Evolutionary conservation across 192 early-diverging fungal genomes (phyloP).

Genomic region (Ambispora gerdemannii): DNA sequence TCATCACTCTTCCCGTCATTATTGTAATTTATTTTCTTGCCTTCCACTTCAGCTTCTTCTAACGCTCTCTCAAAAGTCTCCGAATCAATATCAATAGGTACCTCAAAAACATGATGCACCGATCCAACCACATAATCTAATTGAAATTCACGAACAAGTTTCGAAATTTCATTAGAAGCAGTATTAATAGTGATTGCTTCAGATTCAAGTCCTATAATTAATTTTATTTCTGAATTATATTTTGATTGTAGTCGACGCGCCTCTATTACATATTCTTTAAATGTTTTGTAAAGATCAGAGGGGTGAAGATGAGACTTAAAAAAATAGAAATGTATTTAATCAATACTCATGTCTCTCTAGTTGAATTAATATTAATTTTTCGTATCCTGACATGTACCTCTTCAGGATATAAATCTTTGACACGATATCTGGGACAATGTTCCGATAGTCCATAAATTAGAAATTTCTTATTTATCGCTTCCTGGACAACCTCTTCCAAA

Average conservation of each 20-base stretch:
- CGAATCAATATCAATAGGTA: slow-evolving; percentile 81
- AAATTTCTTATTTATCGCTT: slow-evolving; percentile 76
- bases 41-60: slow-evolving; percentile 34
- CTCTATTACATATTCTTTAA: slow-evolving; percentile 65
- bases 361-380: too few relatives aligned
- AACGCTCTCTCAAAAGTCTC: slow-evolving; percentile 56
- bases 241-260: slow-evolving; percentile 67
- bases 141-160: background rate
- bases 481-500: slow-evolving; percentile 75
- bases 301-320: slow-evolving; percentile 61
- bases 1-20: background rate
- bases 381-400: too few relatives aligned
- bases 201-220: slow-evolving; percentile 88
- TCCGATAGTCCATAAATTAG: slow-evolving; percentile 80
- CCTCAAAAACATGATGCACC: slow-evolving; percentile 79
- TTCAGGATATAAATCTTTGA: slow-evolving; percentile 89
- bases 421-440: slow-evolving; percentile 81
- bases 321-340: slow-evolving; percentile 12
- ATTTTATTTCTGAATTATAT: slow-evolving; percentile 62
- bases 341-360: too few relatives aligned
- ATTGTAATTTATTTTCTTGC: background rate
- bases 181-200: slow-evolving; percentile 65
- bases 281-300: slow-evolving; percentile 57
- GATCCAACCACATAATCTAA: slow-evolving; percentile 93
- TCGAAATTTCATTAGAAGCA: slow-evolving; percentile 3